These are phyloP conservation scores for Santalum album DNA, from an alignment of 164 flowering plant species.

Conservation along the genomic window DNA sequence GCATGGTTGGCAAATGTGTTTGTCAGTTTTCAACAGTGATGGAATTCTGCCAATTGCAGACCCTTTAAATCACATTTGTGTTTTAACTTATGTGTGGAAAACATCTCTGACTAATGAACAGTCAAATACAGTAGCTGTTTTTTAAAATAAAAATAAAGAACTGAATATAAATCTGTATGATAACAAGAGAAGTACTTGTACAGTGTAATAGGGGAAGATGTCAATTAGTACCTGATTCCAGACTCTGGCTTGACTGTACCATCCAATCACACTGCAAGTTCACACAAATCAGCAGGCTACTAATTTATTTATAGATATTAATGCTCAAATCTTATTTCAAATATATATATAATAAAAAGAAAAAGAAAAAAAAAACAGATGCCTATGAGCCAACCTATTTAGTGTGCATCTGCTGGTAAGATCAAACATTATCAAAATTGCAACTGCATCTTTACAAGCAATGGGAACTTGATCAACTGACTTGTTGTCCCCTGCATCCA, in stretches of 20 bases:
- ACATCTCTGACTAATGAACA: too few relatives aligned
- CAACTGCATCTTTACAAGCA: slow-evolving; percentile 84
- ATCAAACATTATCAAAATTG: slow-evolving; percentile 86
- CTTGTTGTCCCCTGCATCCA: slow-evolving; percentile 46
- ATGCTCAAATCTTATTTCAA: neutral
- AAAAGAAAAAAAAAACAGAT: neutral
- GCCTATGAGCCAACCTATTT: slow-evolving; percentile 41
- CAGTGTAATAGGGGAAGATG: too few relatives aligned
- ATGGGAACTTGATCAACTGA: slow-evolving; percentile 64
- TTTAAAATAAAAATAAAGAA: too few relatives aligned
- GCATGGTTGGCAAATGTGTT: too few relatives aligned
- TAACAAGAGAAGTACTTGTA: too few relatives aligned
- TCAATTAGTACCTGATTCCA: slow-evolving; percentile 64
- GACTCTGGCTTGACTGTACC: slow-evolving; percentile 75
- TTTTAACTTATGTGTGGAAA: too few relatives aligned
- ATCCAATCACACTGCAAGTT: slow-evolving; percentile 62
- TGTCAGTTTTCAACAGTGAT: too few relatives aligned
- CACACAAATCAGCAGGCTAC: neutral
- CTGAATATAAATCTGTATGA: too few relatives aligned
- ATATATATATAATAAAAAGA: neutral
- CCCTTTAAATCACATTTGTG: too few relatives aligned
- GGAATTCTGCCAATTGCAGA: too few relatives aligned
- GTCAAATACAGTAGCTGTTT: too few relatives aligned
- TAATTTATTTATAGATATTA: neutral
- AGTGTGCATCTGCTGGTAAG: slow-evolving; percentile 84